phyloP scores from a whole-genome alignment of 805 yeast species.

The Saitoella complicata region DNA sequence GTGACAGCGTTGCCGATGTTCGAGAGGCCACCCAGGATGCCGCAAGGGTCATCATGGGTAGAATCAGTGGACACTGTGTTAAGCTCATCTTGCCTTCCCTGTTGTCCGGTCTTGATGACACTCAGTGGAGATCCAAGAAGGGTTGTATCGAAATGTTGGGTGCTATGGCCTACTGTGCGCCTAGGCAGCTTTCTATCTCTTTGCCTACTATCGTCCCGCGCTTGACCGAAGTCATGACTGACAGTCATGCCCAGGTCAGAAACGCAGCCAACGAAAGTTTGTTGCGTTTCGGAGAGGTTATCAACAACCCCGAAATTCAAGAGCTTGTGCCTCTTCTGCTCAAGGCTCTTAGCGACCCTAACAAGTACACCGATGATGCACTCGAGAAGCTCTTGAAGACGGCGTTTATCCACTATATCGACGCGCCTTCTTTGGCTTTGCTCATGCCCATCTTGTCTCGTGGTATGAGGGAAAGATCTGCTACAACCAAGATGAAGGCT shows the following conservation, averaged over 20 bases:
- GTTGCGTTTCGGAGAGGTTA: conserved; percentile 89
- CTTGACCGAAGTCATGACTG: conserved; percentile 85
- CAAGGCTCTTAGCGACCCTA: conserved; percentile 91
- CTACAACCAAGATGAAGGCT: conserved; percentile 77
- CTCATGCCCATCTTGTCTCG: conserved; percentile 88
- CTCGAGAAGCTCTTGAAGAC: conserved; percentile 73
- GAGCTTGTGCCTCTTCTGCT: conserved; percentile 72
- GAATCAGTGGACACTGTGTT: conserved; percentile 84
- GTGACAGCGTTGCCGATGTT: conserved; percentile 73
- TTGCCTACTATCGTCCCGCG: conserved; percentile 86
- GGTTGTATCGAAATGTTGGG: conserved; percentile 94
- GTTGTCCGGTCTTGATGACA: conserved; percentile 65
- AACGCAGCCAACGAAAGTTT: conserved; percentile 83
- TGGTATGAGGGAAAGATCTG: conserved; percentile 92
- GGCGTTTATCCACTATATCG: conserved; percentile 92
- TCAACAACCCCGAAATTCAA: conserved; percentile 93
- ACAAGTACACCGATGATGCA: conserved; percentile 75
- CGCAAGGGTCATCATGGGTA: conserved; percentile 73
- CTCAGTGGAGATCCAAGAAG: conserved; percentile 90
- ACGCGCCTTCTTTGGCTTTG: conserved; percentile 92
- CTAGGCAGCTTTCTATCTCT: conserved; percentile 79
- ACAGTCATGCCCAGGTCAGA: conserved; percentile 91
- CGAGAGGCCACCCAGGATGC: conserved; percentile 81
- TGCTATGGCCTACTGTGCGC: conserved; percentile 94
- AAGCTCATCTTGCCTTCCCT: conserved; percentile 84